A percentile compares a stretch with the other conserved stretches of the same genome.
These are phyloP conservation scores for Leucaena leucocephala DNA, from an alignment of 306 rosid species.

Conservation along the genomic window DNA sequence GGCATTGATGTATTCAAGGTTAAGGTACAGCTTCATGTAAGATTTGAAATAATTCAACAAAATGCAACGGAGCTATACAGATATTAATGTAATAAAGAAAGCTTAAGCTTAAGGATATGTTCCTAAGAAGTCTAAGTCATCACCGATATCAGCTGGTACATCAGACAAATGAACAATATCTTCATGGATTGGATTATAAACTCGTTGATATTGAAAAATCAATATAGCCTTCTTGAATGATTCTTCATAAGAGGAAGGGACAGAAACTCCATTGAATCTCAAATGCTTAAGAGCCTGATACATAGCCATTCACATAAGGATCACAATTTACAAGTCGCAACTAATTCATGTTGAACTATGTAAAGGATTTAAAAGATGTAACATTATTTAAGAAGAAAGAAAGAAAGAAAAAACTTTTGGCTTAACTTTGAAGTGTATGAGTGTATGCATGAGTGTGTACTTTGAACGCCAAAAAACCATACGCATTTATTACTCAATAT, in stretches of 20 bases:
- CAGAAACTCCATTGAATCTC: slow-evolving; percentile 70
- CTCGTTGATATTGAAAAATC: slow-evolving; percentile 89
- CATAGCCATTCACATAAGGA: slow-evolving; percentile 34
- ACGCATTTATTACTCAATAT: neutral
- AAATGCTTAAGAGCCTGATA: slow-evolving; percentile 85
- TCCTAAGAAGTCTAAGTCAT: slow-evolving; percentile 81
- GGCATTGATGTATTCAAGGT: slow-evolving; percentile 64
- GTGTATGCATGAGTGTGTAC: slow-evolving; percentile 22
- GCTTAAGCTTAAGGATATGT: slow-evolving; percentile 74
- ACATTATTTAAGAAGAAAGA: neutral
- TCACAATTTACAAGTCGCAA: slow-evolving; percentile 5
- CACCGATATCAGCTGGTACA: slow-evolving; percentile 53
- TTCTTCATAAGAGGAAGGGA: slow-evolving; percentile 83
- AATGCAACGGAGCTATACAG: slow-evolving; percentile 20
- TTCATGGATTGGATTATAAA: slow-evolving; percentile 69
- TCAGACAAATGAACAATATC: slow-evolving; percentile 70
- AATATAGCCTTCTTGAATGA: slow-evolving; percentile 81
- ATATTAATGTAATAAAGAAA: slow-evolving; percentile 22
- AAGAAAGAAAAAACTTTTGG: neutral
- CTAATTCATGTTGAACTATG: slow-evolving; percentile 16
- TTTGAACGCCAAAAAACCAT: neutral
- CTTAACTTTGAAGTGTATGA: neutral
- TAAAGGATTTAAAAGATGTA: neutral
- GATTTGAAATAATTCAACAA: slow-evolving; percentile 34
- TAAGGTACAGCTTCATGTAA: slow-evolving; percentile 53